Base-by-base conservation (phyloP, 2,329 filamentous ascomycete genomes). In the Basipetospora sp. region DNA sequence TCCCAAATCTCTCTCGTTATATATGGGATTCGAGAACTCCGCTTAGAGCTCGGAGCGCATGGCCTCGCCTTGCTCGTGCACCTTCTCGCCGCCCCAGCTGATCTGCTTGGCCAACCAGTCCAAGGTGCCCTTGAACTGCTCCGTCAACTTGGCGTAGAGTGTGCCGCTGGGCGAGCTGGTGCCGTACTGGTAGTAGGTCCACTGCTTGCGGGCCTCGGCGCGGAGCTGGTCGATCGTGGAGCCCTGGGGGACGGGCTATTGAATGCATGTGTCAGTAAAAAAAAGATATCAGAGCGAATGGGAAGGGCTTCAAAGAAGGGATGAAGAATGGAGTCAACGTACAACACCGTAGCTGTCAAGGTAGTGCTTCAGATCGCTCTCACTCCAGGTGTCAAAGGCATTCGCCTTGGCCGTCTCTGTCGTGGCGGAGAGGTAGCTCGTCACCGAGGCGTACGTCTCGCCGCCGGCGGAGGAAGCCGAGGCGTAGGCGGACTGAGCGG, bases 101-200 rank as follows among this genome's bases (percentile, higher is more conserved):
- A 74, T 52, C 47, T 74, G 68, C 25, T 53, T 50, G 36, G 61
- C 43, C 39, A 70, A 53, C 71, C 70, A 75, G 42, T 66, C 60
- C 57, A 64, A 67, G 18, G 61, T 58, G 17, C 57, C 57, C 45
- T 61, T 56, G 42, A 66, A 55, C 34, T 54, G 58, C 44, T 70
- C 68, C 41, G 58, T 57, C 41, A 83, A 48, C 56, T 78, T 79
- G 51, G 75, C 77, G 44, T 75, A 70, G 34, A 84, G 57, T 5
- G 78, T 81, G 36, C 65, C 73, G 36, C 69, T 59, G 11, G 82
- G 79, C 19, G 69, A 69, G 8, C 67, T 71, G 4, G 78, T 82
- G 37, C 82, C 82, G 49, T 87, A 82, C 50, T 70, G 72, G 64
- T 85, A 88, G 56, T 79, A 86, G 16, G 77, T 81, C 16, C 73